Percentiles rank a stretch among this genome's conserved stretches.
Conservation (phyloP, 148 eudicot species). For the Fagopyrum homotropicum region DNA sequence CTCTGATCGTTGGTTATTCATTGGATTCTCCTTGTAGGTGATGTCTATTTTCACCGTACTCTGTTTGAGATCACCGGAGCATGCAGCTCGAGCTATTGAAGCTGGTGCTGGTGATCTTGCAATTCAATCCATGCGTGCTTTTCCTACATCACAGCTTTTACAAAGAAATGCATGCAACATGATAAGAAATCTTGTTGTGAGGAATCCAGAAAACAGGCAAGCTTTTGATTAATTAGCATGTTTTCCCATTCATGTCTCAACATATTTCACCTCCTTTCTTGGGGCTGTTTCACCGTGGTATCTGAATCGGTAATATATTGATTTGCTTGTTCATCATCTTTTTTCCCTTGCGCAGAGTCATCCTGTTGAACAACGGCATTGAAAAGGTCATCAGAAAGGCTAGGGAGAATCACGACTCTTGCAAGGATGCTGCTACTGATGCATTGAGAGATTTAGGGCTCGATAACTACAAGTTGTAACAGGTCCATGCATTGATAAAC, state of each 20-base stretch:
- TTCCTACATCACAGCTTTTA: constrained; percentile 60
- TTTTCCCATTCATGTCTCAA: neutral
- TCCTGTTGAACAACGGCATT: constrained; percentile 64
- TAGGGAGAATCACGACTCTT: constrained; percentile 53
- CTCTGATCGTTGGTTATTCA: neutral
- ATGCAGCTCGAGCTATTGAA: constrained; percentile 82
- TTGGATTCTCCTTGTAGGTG: constrained; percentile 31
- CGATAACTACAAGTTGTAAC: constrained; percentile 66
- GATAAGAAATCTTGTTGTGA: constrained; percentile 86
- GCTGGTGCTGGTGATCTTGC: constrained; percentile 98
- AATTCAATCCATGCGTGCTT: constrained; percentile 75
- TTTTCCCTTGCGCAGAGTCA: constrained; percentile 37
- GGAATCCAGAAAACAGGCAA: constrained; percentile 89
- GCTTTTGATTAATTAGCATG: neutral
- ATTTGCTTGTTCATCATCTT: neutral
- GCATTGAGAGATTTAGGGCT: constrained; percentile 92
- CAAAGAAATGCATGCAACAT: constrained; percentile 78
- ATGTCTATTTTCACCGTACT: constrained; percentile 71
- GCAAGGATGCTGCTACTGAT: constrained; percentile 83
- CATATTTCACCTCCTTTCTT: neutral
- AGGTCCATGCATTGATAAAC: neutral
- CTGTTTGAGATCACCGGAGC: constrained; percentile 73
- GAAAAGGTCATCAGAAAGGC: constrained; percentile 80
- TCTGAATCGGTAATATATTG: neutral
- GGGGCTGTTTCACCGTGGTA: neutral